Evolutionary conservation across 768 basidiomycete genomes (phyloP).

Genomic region (Boletus sp.): DNA sequence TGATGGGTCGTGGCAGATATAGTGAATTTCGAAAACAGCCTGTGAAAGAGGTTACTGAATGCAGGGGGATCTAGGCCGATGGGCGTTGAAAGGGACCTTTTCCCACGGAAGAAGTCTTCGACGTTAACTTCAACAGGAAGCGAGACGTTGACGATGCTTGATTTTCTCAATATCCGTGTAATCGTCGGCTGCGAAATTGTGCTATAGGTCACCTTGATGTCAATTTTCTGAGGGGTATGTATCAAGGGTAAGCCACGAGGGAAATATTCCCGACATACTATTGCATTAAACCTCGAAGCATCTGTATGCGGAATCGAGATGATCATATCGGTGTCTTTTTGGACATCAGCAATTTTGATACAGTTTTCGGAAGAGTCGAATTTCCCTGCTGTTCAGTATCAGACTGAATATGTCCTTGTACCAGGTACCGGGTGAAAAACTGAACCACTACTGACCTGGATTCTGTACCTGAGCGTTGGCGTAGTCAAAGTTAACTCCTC

Average conservation of each 20-base stretch:
- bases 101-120: conserved; percentile 91
- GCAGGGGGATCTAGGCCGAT: not conserved
- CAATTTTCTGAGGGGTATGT: conserved; percentile 56
- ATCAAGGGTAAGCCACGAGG: not conserved
- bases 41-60: conserved; percentile 32
- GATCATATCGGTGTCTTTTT: conserved; percentile 44
- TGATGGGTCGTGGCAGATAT: conserved; percentile 80
- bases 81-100: conserved; percentile 47
- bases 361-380: conserved; percentile 42
- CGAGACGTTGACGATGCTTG: conserved; percentile 59
- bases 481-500: conserved; percentile 48
- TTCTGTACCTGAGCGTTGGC: conserved; percentile 41
- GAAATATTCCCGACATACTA: conserved; percentile 45
- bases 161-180: conserved; percentile 51
- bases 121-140: conserved; percentile 92
- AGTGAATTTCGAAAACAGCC: conserved; percentile 88
- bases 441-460: conserved; percentile 25
- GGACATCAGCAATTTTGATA: conserved; percentile 48
- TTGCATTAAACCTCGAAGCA: conserved; percentile 54
- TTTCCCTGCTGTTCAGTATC: conserved; percentile 15
- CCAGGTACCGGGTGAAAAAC: conserved; percentile 11
- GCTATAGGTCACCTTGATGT: conserved; percentile 64
- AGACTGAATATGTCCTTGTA: conserved; percentile 3
- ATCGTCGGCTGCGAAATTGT: conserved; percentile 54
- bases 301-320: conserved; percentile 67